Percentiles rank a stretch among this genome's conserved stretches.
phyloP scores from a whole-genome alignment of 768 basidiomycete genomes.

The Rhizopogon sp. region DNA sequence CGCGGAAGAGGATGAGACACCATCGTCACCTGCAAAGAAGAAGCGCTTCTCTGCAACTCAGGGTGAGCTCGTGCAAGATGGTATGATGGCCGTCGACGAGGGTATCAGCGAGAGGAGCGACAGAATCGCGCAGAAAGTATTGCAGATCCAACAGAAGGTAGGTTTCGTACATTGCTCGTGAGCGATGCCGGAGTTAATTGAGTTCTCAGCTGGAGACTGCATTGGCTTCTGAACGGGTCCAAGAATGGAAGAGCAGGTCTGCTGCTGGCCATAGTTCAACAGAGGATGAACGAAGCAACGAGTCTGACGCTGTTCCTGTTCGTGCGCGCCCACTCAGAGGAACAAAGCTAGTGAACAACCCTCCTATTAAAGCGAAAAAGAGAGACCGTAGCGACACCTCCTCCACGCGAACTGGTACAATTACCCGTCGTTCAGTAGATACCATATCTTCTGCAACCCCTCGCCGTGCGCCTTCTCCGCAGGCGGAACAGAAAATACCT shows the following conservation, averaged over 20 bases:
- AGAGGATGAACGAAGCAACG: constrained; percentile 54
- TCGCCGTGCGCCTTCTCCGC: constrained; percentile 22
- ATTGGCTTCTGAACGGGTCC: constrained; percentile 50
- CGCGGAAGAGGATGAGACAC: constrained; percentile 50
- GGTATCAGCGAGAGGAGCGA: constrained; percentile 83
- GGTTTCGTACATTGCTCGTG: constrained; percentile 11
- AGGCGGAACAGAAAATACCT: constrained; percentile 29
- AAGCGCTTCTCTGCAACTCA: constrained; percentile 78
- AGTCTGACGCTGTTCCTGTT: constrained; percentile 40
- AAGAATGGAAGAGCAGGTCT: constrained; percentile 27
- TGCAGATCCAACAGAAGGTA: constrained; percentile 90
- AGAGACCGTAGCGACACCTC: constrained; percentile 59
- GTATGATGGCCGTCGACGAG: constrained; percentile 83
- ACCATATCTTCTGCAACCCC: constrained; percentile 18
- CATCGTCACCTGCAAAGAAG: constrained; percentile 44
- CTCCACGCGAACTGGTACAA: constrained; percentile 45
- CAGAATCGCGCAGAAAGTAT: constrained; percentile 81
- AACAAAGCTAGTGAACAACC: constrained; percentile 26
- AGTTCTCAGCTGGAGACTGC: constrained; percentile 66
- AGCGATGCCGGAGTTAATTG: constrained; percentile 2
- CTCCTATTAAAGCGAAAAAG: constrained; percentile 34
- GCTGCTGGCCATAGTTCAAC: constrained; percentile 19
- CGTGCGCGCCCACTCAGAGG: constrained; percentile 37
- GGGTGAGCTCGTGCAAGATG: constrained; percentile 61
- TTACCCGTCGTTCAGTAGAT: constrained; percentile 20